Percentiles rank a stretch among this genome's conserved stretches.
Conservation (phyloP, 768 basidiomycete genomes). For the Tricholoma saponaceum region DNA sequence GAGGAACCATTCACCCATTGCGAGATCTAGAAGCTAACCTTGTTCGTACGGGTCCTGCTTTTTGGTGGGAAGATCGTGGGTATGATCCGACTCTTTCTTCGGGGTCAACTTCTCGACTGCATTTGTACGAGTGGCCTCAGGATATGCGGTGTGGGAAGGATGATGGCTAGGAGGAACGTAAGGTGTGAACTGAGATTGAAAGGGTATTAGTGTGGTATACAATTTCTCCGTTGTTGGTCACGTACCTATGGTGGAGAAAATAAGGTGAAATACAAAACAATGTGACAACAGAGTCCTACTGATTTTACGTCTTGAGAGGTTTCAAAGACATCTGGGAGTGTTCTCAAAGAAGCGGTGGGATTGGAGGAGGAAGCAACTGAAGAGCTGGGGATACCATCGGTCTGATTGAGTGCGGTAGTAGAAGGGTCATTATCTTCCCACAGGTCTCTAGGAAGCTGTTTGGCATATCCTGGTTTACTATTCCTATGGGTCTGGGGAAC, state of each 20-base stretch:
- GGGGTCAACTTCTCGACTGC: background rate
- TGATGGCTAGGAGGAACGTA: background rate
- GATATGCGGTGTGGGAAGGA: background rate
- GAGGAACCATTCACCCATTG: background rate
- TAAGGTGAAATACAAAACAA: background rate
- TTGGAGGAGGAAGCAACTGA: background rate
- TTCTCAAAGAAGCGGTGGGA: background rate
- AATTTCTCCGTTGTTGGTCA: background rate
- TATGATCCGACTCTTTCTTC: background rate
- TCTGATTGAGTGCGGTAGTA: too few species aligned
- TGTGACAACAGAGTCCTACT: background rate
- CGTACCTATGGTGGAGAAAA: background rate
- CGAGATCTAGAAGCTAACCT: constrained; percentile 2
- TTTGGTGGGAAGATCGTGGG: background rate
- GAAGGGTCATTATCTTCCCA: too few species aligned
- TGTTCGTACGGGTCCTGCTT: constrained; percentile 18
- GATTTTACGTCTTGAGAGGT: background rate
- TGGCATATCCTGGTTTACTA: constrained; percentile 13
- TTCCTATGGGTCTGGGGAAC: constrained; percentile 11
- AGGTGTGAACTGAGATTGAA: background rate
- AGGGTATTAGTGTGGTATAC: background rate
- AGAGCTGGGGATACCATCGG: background rate
- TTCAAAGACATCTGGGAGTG: background rate
- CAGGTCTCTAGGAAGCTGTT: constrained; percentile 7
- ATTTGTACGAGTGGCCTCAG: background rate